Evolutionary conservation across 352 stramenopile species (phyloP), one percentile per base, ranked within the genome.

Genomic region (Globisporangium yorkense): DNA sequence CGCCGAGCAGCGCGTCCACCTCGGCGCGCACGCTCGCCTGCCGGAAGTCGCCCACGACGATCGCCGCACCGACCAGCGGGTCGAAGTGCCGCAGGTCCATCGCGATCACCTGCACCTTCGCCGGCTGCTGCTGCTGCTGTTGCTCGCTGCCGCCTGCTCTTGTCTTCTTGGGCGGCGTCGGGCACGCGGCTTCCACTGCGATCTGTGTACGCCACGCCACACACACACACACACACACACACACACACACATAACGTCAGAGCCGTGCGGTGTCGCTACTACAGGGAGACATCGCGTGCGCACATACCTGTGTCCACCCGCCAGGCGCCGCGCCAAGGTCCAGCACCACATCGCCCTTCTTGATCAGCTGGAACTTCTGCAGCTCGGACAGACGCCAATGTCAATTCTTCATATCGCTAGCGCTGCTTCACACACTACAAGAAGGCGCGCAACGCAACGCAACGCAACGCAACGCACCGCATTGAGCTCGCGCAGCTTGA

Each of bases 401-500:
- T 7, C 18, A 50, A 47, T 44, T 15, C 4, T 15, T 24, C 20
- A 16, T 37, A 33, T 27, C 24, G 24, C 24, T 27, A 27, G 24
- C 24, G 24, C 24, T 27, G 24, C 24, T 27, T 27, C 24, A 27
- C 13, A 18, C 37, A 16, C 13, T 18, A 18, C 37, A 18, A 13
- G 3, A 57, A 7, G 20, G n/a, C 3, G 5, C 7, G 16, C n/a
- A 39, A 13, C 33, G 33, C 33, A 39, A 13, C 33, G 33, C 33
- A 37, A 9, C 33, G 2, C 33, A 37, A 37, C 33, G 24, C 2
- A 5, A 37, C 64, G 35, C 46, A 89, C 79, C 37, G 72, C 66
- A 58, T 96, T 93, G 51, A 96, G 71, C 56, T 96, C 84, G 35
- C 79, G 70, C 49, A 96, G 70, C 56, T 96, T 96, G 57, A 93